Base-by-base conservation (phyloP, 352 stramenopile species). In the Globisporangium cystogenes region DNA sequence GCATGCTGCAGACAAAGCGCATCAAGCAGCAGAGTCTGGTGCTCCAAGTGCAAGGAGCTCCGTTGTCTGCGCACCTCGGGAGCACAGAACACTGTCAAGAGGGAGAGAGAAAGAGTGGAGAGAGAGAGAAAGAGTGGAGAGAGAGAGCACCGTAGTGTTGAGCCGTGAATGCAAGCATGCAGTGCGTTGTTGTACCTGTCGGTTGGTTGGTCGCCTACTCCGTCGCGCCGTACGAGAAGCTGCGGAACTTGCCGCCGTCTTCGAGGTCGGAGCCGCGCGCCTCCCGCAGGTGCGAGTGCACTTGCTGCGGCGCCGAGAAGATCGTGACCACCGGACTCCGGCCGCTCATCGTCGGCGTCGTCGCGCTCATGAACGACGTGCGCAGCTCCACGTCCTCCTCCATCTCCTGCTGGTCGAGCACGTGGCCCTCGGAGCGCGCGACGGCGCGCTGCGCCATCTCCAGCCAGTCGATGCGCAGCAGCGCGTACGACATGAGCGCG, bases 391-490 rank as follows among this genome's bases (percentile, higher is more conserved):
- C 74, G 45, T 92, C 78, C 42, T 84, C 72, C 40, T 74, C 60
- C 60, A 89, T 68, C 51, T 92, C 78, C 23, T 74, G 48, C 31
- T 74, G 55, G 57, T 82, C 67, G 16, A 75, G 51, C n/a, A 60
- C 46, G 31, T 84, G 61, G 31, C 72, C 72, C 31, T 90, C 81
- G 5, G 78, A 87, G 50, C 77, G 76, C 39, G 71, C 58, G n/a
- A 90, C 78, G 2, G 81, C 81, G 1, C 71, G 73, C 7, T 65
- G 66, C 41, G 78, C 78, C 68, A 92, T 88, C 42, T 76, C 70
- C 12, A 60, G 51, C 81, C 81, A 92, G 66, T 92, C 74, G 39
- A 92, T 82, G 27, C 74, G 68, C 27, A 64, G 62, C 24, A 92
- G 49, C 14, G 77, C 76, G 16, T 65, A 43, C 3, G 72, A 60